Conservation (phyloP, 1,284 basidiomycete genomes). For the Dichomitus squalens region DNA sequence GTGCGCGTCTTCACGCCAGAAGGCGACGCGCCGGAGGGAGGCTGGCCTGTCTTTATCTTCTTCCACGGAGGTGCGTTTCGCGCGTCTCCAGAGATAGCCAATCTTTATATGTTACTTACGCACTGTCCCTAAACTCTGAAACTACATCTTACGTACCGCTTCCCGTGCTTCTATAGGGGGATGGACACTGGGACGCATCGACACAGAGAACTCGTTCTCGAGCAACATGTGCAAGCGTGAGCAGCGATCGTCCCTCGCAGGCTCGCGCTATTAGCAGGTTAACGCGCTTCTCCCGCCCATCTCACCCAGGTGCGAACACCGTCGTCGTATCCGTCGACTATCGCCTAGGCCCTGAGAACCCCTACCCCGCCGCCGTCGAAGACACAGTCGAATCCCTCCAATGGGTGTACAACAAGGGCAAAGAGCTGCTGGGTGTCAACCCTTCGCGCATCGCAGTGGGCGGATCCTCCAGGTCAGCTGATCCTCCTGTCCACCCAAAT, state of each 20-base stretch:
- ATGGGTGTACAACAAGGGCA: constrained; percentile 58
- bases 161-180: constrained; percentile 46
- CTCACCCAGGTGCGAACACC: constrained; percentile 48
- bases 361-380: constrained; percentile 74
- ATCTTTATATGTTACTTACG: background rate
- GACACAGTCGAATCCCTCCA: constrained; percentile 69
- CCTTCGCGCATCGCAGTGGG: constrained; percentile 53
- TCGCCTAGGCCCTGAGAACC: constrained; percentile 73
- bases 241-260: constrained; percentile 1
- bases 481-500: background rate
- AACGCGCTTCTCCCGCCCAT: background rate
- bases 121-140: background rate
- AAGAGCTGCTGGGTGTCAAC: constrained; percentile 43
- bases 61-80: constrained; percentile 56
- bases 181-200: constrained; percentile 69
- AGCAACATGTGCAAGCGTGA: constrained; percentile 60
- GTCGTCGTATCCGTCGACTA: constrained; percentile 72
- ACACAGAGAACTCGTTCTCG: constrained; percentile 58
- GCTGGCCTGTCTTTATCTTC: constrained; percentile 66
- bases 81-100: background rate
- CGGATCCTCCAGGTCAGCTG: constrained; percentile 64
- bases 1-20: constrained; percentile 63
- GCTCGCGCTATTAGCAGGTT: background rate
- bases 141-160: background rate
- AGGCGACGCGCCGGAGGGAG: constrained; percentile 45